These are phyloP conservation scores for Calonectria pauciramosa DNA, from an alignment of 2,329 filamentous ascomycete species.

Conservation along the genomic window DNA sequence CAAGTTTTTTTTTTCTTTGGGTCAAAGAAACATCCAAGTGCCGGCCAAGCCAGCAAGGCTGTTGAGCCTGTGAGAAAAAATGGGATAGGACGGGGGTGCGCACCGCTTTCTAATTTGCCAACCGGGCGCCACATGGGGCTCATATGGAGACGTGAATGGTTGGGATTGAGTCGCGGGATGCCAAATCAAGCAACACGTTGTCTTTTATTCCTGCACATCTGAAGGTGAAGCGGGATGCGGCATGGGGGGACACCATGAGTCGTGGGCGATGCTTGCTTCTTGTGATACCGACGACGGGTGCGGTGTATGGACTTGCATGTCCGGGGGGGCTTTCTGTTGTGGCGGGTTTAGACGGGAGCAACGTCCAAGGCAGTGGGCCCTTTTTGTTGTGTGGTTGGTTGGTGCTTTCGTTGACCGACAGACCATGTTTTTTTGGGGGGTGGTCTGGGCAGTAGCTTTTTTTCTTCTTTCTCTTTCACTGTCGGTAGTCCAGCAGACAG, in stretches of 20 bases:
- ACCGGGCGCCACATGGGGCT: conserved; percentile 23
- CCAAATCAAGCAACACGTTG: not conserved
- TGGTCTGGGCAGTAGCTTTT: not conserved
- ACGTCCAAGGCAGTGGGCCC: not conserved
- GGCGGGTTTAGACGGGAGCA: not conserved
- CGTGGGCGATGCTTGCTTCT: not conserved
- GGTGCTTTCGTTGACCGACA: conserved; percentile 4
- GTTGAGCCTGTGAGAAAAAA: conserved; percentile 17
- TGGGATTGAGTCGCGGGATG: not conserved
- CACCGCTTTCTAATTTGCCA: conserved; percentile 20
- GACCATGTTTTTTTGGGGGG: not conserved
- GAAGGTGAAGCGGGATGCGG: not conserved
- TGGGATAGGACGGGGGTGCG: not conserved
- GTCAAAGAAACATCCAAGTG: not conserved
- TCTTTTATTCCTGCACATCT: not conserved
- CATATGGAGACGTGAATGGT: conserved; percentile 6
- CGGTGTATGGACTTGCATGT: conserved; percentile 6
- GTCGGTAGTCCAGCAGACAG: not conserved
- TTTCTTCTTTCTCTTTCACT: not conserved
- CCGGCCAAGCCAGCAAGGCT: not conserved
- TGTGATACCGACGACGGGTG: too few relatives aligned
- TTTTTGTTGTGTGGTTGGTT: conserved; percentile 10
- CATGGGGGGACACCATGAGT: not conserved
- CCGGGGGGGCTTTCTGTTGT: conserved; percentile 1
- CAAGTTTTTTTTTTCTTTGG: conserved; percentile 7